phyloP scores from a whole-genome alignment of 169 alveolate genomes.

The Plasmodium falciparum region DNA sequence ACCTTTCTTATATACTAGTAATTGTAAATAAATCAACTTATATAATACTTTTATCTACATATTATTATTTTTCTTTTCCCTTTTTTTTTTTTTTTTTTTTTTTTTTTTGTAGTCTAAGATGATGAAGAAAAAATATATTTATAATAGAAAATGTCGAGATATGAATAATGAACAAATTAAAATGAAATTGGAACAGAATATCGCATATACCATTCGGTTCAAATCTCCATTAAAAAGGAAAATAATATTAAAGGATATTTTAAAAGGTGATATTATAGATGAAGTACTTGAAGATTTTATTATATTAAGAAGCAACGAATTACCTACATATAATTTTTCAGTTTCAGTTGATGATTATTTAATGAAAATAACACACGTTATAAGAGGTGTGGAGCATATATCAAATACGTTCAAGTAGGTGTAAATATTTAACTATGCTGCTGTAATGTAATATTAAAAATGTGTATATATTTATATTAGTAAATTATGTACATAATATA shows the following conservation, averaged over 20 bases:
- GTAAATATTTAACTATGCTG: no score
- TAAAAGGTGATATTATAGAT: conserved; percentile 52
- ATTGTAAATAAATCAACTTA: no score
- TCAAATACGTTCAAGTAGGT: conserved; percentile 83
- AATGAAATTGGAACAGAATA: conserved; percentile 5
- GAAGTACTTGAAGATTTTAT: conserved; percentile 83
- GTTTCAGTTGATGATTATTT: conserved; percentile 87
- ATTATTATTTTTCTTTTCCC: no score
- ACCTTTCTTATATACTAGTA: conserved; percentile 2
- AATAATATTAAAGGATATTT: conserved; percentile 52
- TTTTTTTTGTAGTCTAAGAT: conserved; percentile 22
- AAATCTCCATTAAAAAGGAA: conserved; percentile 37
- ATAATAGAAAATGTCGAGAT: conserved; percentile 41
- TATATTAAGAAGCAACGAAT: conserved; percentile 80
- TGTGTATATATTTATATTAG: no score
- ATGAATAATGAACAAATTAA: conserved; percentile 19
- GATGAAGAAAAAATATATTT: conserved; percentile 37
- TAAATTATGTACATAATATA: neutral
- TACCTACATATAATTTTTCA: conserved; percentile 89
- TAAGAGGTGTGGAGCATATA: conserved; percentile 88
- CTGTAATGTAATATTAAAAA: no score
- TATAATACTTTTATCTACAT: no score
- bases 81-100: neutral
- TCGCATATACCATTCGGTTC: conserved; percentile 55
- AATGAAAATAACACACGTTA: conserved; percentile 86